Evolutionary conservation across 345 rosid genomes (phyloP).

Genomic region (Cardamine resedifolia): DNA sequence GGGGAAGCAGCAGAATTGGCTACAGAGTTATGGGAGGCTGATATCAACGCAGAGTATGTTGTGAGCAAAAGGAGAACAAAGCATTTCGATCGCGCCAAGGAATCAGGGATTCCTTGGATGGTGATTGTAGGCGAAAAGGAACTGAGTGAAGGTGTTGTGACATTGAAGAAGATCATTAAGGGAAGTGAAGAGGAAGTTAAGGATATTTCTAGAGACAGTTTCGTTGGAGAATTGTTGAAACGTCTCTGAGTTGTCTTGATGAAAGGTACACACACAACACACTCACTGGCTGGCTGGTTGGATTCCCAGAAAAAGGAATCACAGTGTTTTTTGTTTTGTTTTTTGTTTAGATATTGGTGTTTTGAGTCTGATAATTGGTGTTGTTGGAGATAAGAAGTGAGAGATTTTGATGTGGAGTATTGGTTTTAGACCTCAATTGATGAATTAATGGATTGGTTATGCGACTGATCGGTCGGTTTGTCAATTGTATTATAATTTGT

Average conservation of each 20-base stretch:
- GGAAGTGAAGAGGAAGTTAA: slow-evolving; percentile 45
- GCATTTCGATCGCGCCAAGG: slow-evolving; percentile 42
- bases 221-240: slow-evolving; percentile 50
- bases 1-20: slow-evolving; percentile 62
- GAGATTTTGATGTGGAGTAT: slow-evolving; percentile 1
- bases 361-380: neutral
- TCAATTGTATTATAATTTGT: too few species aligned
- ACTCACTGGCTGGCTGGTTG: neutral
- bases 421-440: neutral
- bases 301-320: neutral
- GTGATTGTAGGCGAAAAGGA: slow-evolving; percentile 66
- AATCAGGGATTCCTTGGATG: slow-evolving; percentile 46
- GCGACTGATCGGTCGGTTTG: neutral
- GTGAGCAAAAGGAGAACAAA: slow-evolving; percentile 61
- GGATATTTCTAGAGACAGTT: slow-evolving; percentile 40
- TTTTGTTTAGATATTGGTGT: neutral
- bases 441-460: too few species aligned
- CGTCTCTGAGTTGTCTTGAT: slow-evolving; percentile 33
- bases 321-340: neutral
- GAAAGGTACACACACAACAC: neutral
- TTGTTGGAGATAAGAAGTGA: neutral
- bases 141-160: slow-evolving; percentile 58
- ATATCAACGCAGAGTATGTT: slow-evolving; percentile 63
- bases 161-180: slow-evolving; percentile 54
- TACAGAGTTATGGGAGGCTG: slow-evolving; percentile 61